These are phyloP conservation scores for Salix viminalis DNA, from an alignment of 345 rosid genomes.

Conservation along the genomic window DNA sequence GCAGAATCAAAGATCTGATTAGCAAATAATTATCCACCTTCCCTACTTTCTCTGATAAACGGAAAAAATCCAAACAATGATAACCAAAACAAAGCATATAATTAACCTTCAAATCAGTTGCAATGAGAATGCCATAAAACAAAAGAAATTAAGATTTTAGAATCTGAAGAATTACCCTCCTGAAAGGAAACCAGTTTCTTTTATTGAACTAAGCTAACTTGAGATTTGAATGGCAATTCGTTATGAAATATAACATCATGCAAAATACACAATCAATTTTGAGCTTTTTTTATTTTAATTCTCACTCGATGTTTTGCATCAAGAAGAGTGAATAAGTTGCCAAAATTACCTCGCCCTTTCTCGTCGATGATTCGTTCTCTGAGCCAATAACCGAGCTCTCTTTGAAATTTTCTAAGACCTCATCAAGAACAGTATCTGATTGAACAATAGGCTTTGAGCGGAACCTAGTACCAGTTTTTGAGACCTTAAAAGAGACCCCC, in stretches of 20 bases:
- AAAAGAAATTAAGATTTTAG: neutral
- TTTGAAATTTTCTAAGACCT: slow-evolving; percentile 34
- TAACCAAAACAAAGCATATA: neutral
- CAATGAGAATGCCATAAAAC: neutral
- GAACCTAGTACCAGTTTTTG: slow-evolving; percentile 59
- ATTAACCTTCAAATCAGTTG: neutral
- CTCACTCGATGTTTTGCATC: neutral
- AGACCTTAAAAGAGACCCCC: slow-evolving; percentile 76
- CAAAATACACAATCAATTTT: neutral
- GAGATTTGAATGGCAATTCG: neutral
- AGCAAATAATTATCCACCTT: neutral
- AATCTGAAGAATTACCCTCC: neutral
- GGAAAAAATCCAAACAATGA: neutral
- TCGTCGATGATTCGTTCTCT: slow-evolving; percentile 16
- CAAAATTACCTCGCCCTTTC: slow-evolving; percentile 43
- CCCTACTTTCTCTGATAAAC: neutral
- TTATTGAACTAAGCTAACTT: neutral
- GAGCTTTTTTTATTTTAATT: neutral
- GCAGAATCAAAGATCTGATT: neutral
- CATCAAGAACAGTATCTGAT: slow-evolving; percentile 32
- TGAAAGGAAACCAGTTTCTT: neutral
- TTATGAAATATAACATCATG: neutral
- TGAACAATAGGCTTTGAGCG: slow-evolving; percentile 43
- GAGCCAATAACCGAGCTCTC: slow-evolving; percentile 24
- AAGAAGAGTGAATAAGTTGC: neutral